Conservation (phyloP, 78 protist genomes). For the Salpingoeca rosetta region DNA sequence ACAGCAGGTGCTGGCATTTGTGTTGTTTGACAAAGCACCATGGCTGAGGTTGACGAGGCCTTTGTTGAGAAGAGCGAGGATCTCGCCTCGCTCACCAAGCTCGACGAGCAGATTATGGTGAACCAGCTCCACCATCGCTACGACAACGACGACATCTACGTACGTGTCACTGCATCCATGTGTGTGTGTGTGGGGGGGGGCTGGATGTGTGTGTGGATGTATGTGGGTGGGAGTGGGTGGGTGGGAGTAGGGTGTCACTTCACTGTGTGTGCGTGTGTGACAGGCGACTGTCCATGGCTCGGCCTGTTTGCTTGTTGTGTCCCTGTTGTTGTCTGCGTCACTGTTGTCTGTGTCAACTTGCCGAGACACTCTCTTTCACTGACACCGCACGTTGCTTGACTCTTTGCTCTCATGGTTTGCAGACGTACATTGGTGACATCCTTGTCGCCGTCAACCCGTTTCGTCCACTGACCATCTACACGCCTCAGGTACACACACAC, state of each 20-base stretch:
- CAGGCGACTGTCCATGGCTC: too few relatives aligned
- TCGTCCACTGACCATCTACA: background rate
- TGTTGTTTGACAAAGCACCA: slow-evolving; percentile 43
- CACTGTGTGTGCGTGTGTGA: too few relatives aligned
- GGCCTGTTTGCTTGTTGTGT: too few relatives aligned
- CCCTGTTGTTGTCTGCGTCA: too few relatives aligned
- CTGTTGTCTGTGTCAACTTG: background rate
- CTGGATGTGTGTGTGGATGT: too few relatives aligned
- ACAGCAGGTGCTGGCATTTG: too few relatives aligned
- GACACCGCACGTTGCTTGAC: too few relatives aligned
- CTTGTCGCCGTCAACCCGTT: slow-evolving; percentile 49
- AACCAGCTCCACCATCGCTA: background rate
- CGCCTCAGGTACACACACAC: background rate
- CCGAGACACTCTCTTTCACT: background rate
- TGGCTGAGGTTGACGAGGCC: background rate
- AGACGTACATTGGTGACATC: slow-evolving; percentile 42
- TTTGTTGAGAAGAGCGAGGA: background rate
- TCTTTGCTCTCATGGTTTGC: too few relatives aligned
- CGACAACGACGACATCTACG: background rate
- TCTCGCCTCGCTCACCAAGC: background rate
- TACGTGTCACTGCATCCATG: too few relatives aligned
- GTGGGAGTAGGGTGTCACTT: too few relatives aligned
- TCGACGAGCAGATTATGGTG: background rate
- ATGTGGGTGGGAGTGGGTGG: too few relatives aligned
- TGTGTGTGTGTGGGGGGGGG: too few relatives aligned